phyloP scores from a whole-genome alignment of 495 filamentous ascomycete species.

The Neurospora sp. region DNA sequence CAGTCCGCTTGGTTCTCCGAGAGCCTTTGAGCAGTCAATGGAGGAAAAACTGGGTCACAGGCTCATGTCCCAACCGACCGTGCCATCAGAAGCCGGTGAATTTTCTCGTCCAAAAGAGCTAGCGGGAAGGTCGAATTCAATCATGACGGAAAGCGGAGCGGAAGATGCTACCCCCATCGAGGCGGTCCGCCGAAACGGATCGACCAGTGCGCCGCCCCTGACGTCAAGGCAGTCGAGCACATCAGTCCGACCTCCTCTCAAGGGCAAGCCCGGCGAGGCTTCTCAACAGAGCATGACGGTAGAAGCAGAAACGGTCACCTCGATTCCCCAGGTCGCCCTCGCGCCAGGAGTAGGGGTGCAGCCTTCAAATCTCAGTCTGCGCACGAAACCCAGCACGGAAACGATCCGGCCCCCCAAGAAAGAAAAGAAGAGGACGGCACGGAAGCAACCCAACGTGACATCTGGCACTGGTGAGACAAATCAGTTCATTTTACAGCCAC shows the following conservation, averaged over 20 bases:
- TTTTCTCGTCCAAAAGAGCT: slow-evolving; percentile 21
- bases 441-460: slow-evolving; percentile 63
- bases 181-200: slow-evolving; percentile 21
- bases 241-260: slow-evolving; percentile 29
- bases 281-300: slow-evolving; percentile 91
- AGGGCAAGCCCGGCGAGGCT: slow-evolving; percentile 58
- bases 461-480: slow-evolving; percentile 60
- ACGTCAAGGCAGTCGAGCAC: slow-evolving; percentile 35
- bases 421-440: slow-evolving; percentile 68
- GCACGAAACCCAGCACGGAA: slow-evolving; percentile 80
- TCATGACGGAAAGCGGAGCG: slow-evolving; percentile 49
- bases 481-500: slow-evolving; percentile 11
- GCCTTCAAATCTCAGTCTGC: slow-evolving; percentile 59
- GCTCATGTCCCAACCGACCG: slow-evolving; percentile 28
- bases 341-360: slow-evolving; percentile 57
- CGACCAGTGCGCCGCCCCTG: slow-evolving; percentile 28
- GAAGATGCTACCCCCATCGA: slow-evolving; percentile 25
- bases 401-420: slow-evolving; percentile 90
- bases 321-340: slow-evolving; percentile 80
- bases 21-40: slow-evolving; percentile 34
- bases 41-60: slow-evolving; percentile 42
- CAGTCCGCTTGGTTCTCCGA: slow-evolving; percentile 69
- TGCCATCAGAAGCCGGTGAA: slow-evolving; percentile 27
- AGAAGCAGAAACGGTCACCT: slow-evolving; percentile 91
- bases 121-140: slow-evolving; percentile 23